phyloP scores from a whole-genome alignment of 1,284 basidiomycete genomes.

The Heliocybe sulcata region DNA sequence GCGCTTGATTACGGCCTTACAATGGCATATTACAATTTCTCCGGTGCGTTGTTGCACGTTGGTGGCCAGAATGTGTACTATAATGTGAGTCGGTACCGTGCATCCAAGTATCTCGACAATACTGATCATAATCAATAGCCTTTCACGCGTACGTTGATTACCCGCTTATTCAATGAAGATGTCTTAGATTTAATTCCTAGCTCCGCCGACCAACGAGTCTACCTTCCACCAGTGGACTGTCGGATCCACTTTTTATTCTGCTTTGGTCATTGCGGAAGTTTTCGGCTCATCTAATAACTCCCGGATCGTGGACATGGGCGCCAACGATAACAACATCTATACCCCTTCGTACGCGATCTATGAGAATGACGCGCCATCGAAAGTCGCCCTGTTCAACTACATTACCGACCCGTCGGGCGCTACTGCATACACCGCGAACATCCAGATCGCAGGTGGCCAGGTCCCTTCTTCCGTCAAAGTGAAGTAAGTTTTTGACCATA shows the following conservation, averaged over 20 bases:
- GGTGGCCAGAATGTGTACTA: constrained; percentile 65
- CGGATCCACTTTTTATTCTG: constrained; percentile 28
- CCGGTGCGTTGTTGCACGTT: constrained; percentile 50
- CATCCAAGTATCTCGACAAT: background rate
- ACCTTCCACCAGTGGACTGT: constrained; percentile 26
- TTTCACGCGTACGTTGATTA: constrained; percentile 36
- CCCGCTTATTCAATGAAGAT: background rate
- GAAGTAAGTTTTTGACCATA: constrained; percentile 34
- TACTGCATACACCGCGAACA: constrained; percentile 20
- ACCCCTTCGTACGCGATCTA: constrained; percentile 26
- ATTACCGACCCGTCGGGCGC: constrained; percentile 24
- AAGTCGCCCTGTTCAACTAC: constrained; percentile 27
- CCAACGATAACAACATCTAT: constrained; percentile 16
- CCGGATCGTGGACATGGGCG: constrained; percentile 20
- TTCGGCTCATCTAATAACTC: constrained; percentile 22
- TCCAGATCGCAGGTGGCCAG: constrained; percentile 21
- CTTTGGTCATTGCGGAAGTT: constrained; percentile 25
- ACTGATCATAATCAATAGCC: constrained; percentile 13
- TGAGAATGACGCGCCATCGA: constrained; percentile 19
- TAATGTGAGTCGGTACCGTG: constrained; percentile 36
- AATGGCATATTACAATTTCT: constrained; percentile 57
- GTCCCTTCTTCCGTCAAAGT: constrained; percentile 8
- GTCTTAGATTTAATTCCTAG: constrained; percentile 4
- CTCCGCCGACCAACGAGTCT: constrained; percentile 29
- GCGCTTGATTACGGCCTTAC: constrained; percentile 55